These are phyloP conservation scores for Citrus hindsii DNA, from an alignment of 345 rosid species.

Conservation along the genomic window DNA sequence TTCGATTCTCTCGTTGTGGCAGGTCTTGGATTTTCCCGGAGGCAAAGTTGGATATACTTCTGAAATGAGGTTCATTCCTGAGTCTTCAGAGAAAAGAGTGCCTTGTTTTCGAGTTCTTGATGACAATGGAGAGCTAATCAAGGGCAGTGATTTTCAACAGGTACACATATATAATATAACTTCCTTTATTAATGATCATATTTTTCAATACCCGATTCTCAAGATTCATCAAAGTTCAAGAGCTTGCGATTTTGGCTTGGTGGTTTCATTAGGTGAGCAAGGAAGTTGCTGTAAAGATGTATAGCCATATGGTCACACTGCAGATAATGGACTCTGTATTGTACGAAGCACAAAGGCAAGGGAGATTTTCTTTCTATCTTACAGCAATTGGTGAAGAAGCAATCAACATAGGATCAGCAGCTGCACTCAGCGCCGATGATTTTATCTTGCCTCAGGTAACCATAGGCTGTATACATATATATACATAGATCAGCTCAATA, in stretches of 20 bases:
- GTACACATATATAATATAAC: conserved; percentile 18
- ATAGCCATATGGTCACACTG: conserved; percentile 63
- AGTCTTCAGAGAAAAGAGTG: conserved; percentile 33
- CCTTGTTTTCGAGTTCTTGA: conserved; percentile 68
- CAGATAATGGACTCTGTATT: conserved; percentile 68
- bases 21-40: conserved; percentile 76
- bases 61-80: conserved; percentile 49
- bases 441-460: conserved; percentile 62
- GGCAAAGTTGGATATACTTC: conserved; percentile 57
- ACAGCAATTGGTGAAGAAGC: conserved; percentile 81
- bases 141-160: conserved; percentile 25
- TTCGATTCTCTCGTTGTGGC: background rate
- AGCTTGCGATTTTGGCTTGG: background rate
- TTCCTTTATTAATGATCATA: background rate
- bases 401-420: conserved; percentile 69
- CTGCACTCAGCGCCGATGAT: conserved; percentile 62
- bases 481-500: too few relatives aligned
- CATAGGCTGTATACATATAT: background rate
- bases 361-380: conserved; percentile 68
- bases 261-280: conserved; percentile 39
- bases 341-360: conserved; percentile 86
- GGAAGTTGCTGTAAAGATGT: conserved; percentile 62
- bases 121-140: conserved; percentile 36
- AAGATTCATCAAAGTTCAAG: background rate
- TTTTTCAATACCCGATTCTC: background rate